These are phyloP conservation scores for Chalciporus piperatus DNA, from an alignment of 768 basidiomycete genomes.

Conservation along the genomic window DNA sequence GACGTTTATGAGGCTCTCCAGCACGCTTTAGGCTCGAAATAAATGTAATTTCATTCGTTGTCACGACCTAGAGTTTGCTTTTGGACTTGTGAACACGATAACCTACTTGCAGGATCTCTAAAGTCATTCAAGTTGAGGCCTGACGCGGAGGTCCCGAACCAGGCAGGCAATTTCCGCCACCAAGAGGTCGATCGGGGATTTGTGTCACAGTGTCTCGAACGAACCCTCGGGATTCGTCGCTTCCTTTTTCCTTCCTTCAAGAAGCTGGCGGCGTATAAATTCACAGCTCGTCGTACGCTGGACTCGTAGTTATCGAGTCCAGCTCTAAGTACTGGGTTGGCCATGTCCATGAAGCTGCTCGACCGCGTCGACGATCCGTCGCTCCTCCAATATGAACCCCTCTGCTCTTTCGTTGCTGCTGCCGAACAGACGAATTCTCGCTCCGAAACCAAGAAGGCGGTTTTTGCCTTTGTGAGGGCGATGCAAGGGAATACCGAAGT, in stretches of 20 bases:
- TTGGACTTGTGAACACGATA: neutral
- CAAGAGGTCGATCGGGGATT: neutral
- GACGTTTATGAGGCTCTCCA: slow-evolving; percentile 97
- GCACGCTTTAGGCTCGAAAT: slow-evolving; percentile 65
- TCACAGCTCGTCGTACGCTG: neutral
- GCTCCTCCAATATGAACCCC: slow-evolving; percentile 21
- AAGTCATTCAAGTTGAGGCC: neutral
- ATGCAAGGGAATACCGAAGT: slow-evolving; percentile 14
- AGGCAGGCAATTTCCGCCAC: too few species aligned
- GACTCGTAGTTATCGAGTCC: neutral
- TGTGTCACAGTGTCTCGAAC: neutral
- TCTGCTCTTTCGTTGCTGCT: slow-evolving; percentile 6
- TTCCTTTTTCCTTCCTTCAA: neutral
- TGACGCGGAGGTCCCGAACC: neutral
- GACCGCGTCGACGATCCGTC: slow-evolving; percentile 14
- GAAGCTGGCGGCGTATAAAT: neutral
- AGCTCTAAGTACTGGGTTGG: neutral
- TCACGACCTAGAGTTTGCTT: slow-evolving; percentile 14
- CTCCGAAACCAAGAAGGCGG: neutral
- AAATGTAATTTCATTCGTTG: slow-evolving; percentile 14
- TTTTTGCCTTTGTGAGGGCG: slow-evolving; percentile 8
- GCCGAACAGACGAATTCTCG: neutral
- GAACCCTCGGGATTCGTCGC: neutral
- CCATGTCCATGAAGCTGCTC: slow-evolving; percentile 18
- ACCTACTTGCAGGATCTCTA: neutral